Percentiles rank a stretch among this genome's conserved stretches.
phyloP scores from a whole-genome alignment of 225 moss, liverwort and hornwort species.

The Neckera pumila region DNA sequence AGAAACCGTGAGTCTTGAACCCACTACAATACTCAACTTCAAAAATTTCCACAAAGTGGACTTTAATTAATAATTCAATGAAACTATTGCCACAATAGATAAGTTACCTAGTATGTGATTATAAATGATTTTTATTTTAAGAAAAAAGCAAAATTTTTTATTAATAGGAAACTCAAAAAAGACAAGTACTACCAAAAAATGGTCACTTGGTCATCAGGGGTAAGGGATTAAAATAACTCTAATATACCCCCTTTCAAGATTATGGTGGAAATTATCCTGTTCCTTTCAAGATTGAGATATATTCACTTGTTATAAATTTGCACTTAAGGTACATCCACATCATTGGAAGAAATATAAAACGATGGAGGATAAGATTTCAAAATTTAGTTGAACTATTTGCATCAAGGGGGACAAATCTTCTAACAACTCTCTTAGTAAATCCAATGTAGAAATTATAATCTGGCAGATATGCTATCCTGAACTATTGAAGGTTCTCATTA shows the following conservation, averaged over 20 bases:
- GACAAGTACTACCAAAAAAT: rapidly evolving
- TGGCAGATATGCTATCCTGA: rapidly evolving
- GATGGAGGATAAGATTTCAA: background rate
- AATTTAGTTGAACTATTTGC: background rate
- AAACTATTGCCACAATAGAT: background rate
- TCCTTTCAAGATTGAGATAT: background rate
- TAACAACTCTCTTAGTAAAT: background rate
- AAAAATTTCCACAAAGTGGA: background rate
- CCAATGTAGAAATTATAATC: background rate
- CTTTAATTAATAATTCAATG: background rate
- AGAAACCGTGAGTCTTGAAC: background rate
- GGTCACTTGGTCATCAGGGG: background rate
- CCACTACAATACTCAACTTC: background rate
- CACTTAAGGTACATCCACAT: rapidly evolving
- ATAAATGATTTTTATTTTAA: background rate
- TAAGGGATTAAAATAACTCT: background rate
- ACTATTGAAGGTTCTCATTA: too few relatives aligned
- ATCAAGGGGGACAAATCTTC: background rate
- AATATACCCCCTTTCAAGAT: background rate
- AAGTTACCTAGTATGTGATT: rapidly evolving
- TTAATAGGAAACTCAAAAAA: rapidly evolving
- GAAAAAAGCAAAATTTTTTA: rapidly evolving
- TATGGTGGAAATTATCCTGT: background rate
- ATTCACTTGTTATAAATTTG: rapidly evolving
- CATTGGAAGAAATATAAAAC: rapidly evolving